Percentiles rank a stretch among this genome's conserved stretches.
phyloP scores from a whole-genome alignment of 495 filamentous ascomycete species.

The Podospora sp. region DNA sequence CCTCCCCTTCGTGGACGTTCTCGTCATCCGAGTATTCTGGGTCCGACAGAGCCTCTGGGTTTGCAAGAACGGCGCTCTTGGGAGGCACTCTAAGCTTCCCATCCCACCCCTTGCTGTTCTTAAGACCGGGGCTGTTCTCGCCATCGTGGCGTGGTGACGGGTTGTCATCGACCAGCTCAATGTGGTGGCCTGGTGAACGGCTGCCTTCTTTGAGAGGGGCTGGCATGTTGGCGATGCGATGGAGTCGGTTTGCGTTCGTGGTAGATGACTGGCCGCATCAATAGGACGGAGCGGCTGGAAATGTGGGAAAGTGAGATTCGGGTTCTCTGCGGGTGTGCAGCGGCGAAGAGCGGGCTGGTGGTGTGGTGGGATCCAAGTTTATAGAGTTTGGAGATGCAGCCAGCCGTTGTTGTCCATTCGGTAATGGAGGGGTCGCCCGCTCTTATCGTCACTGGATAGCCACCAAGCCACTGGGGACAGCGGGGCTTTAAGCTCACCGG shows the following conservation, averaged over 20 bases:
- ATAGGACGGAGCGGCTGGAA: not conserved
- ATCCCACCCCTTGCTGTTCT: conserved; percentile 84
- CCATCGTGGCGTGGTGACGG: conserved; percentile 44
- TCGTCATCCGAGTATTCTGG: conserved; percentile 82
- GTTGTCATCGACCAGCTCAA: conserved; percentile 46
- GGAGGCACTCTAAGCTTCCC: conserved; percentile 76
- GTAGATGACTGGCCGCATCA: not conserved
- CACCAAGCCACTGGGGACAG: conserved; percentile 2
- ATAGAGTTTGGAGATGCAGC: conserved; percentile 12
- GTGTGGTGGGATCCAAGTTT: not conserved
- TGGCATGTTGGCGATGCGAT: conserved; percentile 35
- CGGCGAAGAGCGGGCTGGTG: not conserved
- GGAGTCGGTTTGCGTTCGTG: not conserved
- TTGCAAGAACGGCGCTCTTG: conserved; percentile 62
- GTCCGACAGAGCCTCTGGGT: conserved; percentile 78
- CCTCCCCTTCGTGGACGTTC: conserved; percentile 72
- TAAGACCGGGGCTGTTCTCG: conserved; percentile 46
- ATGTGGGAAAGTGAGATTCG: not conserved
- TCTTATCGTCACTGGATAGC: conserved; percentile 9
- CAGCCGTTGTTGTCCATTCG: not conserved
- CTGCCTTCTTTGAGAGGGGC: conserved; percentile 37
- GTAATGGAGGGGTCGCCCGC: not conserved
- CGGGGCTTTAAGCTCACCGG: not conserved
- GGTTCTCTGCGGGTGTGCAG: not conserved
- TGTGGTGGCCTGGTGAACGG: conserved; percentile 42